Percentiles rank a stretch among this genome's conserved stretches.
These are phyloP conservation scores for Jatropha curcas DNA, from an alignment of 345 rosid genomes.

Conservation along the genomic window DNA sequence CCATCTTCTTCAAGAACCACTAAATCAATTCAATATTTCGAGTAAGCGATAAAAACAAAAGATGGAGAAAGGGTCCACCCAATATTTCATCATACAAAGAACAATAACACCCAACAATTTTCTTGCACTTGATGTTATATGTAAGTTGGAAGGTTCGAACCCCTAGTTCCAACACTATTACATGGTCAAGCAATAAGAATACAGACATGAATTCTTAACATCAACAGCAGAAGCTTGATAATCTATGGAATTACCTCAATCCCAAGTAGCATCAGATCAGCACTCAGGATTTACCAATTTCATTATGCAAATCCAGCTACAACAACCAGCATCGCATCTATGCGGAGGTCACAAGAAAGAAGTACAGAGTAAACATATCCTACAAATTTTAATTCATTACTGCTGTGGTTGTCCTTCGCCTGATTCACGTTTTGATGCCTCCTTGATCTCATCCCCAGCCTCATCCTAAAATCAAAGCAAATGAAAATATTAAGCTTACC, in stretches of 20 bases:
- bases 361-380: slow-evolving; percentile 31
- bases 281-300: slow-evolving; percentile 24
- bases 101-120: neutral
- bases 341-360: slow-evolving; percentile 31
- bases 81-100: neutral
- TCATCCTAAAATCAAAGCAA: slow-evolving; percentile 56
- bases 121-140: neutral
- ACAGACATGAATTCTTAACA: slow-evolving; percentile 33
- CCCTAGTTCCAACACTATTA: neutral
- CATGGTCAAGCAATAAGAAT: slow-evolving; percentile 9
- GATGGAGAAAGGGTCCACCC: neutral
- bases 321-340: slow-evolving; percentile 38
- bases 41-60: too few species aligned
- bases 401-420: slow-evolving; percentile 52
- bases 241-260: slow-evolving; percentile 26
- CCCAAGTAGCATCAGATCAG: slow-evolving; percentile 21
- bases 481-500: slow-evolving; percentile 1
- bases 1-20: too few species aligned
- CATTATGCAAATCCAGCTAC: slow-evolving; percentile 36
- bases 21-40: too few species aligned
- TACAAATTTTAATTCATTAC: slow-evolving; percentile 35
- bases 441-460: slow-evolving; percentile 85
- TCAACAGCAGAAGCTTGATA: slow-evolving; percentile 29
- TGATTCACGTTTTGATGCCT: slow-evolving; percentile 66
- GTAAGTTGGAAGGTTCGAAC: neutral